These are phyloP conservation scores for Babesia divergens DNA, from an alignment of 169 alveolate species.

Conservation along the genomic window DNA sequence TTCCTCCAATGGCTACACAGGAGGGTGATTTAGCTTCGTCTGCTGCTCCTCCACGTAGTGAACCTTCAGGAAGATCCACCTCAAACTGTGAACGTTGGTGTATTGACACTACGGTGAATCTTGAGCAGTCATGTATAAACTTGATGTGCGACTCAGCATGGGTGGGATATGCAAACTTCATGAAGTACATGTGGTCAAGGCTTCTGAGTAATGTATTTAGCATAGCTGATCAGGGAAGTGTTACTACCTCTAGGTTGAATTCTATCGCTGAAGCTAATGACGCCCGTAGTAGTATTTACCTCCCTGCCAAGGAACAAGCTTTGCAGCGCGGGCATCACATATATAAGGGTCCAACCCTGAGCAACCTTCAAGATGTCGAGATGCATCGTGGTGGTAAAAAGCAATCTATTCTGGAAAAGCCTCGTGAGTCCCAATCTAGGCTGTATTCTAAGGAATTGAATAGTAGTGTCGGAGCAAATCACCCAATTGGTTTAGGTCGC, in stretches of 20 bases:
- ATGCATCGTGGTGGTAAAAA: too few relatives aligned
- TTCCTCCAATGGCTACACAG: neutral
- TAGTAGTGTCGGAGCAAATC: too few relatives aligned
- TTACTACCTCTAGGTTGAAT: neutral
- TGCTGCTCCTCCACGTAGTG: too few relatives aligned
- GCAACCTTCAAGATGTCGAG: too few relatives aligned
- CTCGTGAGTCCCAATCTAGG: conserved; percentile 9
- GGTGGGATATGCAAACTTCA: conserved; percentile 56
- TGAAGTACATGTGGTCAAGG: conserved; percentile 51
- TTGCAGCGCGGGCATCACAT: conserved; percentile 12
- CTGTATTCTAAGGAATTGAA: neutral
- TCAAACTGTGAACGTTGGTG: neutral
- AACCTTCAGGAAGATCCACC: too few relatives aligned
- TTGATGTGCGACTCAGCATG: conserved; percentile 59
- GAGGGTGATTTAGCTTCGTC: too few relatives aligned
- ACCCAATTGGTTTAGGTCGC: too few relatives aligned
- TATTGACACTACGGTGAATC: conserved; percentile 24
- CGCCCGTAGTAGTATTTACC: neutral
- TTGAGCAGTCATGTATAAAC: conserved; percentile 30
- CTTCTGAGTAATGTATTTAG: conserved; percentile 21
- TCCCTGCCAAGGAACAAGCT: neutral
- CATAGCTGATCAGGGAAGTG: conserved; percentile 10
- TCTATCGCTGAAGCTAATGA: conserved; percentile 22
- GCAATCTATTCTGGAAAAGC: conserved; percentile 6
- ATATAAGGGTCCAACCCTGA: too few relatives aligned